These are phyloP conservation scores for Raffaelea albimanens DNA, from an alignment of 2,329 filamentous ascomycete species.

Conservation along the genomic window DNA sequence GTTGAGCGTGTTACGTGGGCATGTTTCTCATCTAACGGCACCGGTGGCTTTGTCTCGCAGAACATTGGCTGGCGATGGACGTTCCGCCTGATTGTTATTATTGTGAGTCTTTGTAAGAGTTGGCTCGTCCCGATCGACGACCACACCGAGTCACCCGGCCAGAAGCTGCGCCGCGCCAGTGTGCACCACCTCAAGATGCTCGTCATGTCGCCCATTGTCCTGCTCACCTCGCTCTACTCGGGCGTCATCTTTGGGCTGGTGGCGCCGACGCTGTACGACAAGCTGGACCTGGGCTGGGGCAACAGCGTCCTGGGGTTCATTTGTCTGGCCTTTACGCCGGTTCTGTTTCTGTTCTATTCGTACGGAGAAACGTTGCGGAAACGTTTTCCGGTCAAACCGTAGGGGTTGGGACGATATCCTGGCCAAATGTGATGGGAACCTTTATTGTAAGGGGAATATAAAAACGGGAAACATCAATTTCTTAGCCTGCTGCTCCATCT, in stretches of 20 bases:
- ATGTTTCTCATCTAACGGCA: too few relatives aligned
- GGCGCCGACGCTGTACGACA: slow-evolving; percentile 39
- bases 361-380: slow-evolving; percentile 1
- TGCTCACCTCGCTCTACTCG: slow-evolving; percentile 40
- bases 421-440: too few relatives aligned
- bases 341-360: slow-evolving; percentile 1
- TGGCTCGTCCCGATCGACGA: slow-evolving; percentile 15
- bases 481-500: too few relatives aligned
- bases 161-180: slow-evolving; percentile 1
- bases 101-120: not conserved
- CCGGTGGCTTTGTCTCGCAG: slow-evolving; percentile 14
- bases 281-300: slow-evolving; percentile 47
- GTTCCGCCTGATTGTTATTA: slow-evolving; percentile 5
- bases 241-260: slow-evolving; percentile 46
- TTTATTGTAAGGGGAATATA: too few relatives aligned
- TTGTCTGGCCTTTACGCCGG: slow-evolving; percentile 4
- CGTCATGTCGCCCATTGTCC: slow-evolving; percentile 40
- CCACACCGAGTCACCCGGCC: slow-evolving; percentile 9
- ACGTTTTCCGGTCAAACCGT: slow-evolving; percentile 1
- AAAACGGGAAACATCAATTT: too few relatives aligned
- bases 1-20: too few relatives aligned
- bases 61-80: slow-evolving; percentile 7
- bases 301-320: slow-evolving; percentile 47
- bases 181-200: slow-evolving; percentile 41
- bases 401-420: too few relatives aligned